Evolutionary conservation across 352 stramenopile species (phyloP).

Genomic region (Phytophthora pluvialis): DNA sequence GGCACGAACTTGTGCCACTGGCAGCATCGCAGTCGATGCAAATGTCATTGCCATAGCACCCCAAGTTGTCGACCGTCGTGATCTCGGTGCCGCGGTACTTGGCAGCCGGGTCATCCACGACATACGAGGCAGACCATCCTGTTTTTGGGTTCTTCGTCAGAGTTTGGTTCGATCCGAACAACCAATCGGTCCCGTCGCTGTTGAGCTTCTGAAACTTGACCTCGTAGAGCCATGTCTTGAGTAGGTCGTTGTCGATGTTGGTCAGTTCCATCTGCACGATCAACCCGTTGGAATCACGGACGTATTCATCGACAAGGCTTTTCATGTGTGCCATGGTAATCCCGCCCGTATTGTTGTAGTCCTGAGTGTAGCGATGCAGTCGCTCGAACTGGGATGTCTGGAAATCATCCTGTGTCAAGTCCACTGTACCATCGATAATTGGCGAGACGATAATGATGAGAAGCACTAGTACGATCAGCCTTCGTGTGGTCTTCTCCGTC

Average conservation of each 20-base stretch:
- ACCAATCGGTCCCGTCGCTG: constrained; percentile 57
- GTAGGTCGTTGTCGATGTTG: constrained; percentile 46
- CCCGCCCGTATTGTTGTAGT: constrained; percentile 75
- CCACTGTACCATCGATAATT: constrained; percentile 79
- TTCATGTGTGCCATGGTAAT: constrained; percentile 58
- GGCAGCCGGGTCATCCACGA: constrained; percentile 39
- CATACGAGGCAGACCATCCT: constrained; percentile 66
- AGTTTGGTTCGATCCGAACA: constrained; percentile 40
- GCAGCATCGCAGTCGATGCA: constrained; percentile 58
- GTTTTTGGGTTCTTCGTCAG: constrained; percentile 71
- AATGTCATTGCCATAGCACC: constrained; percentile 69
- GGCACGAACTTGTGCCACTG: constrained; percentile 53
- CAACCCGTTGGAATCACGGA: constrained; percentile 74
- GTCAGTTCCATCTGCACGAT: constrained; percentile 70
- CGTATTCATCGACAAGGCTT: constrained; percentile 72
- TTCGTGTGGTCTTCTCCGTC: constrained; percentile 94
- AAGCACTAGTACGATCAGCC: constrained; percentile 92
- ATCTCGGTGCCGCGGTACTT: constrained; percentile 69
- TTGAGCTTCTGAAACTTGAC: constrained; percentile 66
- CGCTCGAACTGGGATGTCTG: constrained; percentile 79
- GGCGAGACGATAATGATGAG: constrained; percentile 88
- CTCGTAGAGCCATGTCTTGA: constrained; percentile 61
- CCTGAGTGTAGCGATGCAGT: constrained; percentile 81
- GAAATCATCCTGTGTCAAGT: constrained; percentile 78
- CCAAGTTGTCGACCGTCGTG: constrained; percentile 65